These are phyloP conservation scores for Skeletonema tropicum DNA, from an alignment of 108 stramenopile genomes.

Conservation along the genomic window DNA sequence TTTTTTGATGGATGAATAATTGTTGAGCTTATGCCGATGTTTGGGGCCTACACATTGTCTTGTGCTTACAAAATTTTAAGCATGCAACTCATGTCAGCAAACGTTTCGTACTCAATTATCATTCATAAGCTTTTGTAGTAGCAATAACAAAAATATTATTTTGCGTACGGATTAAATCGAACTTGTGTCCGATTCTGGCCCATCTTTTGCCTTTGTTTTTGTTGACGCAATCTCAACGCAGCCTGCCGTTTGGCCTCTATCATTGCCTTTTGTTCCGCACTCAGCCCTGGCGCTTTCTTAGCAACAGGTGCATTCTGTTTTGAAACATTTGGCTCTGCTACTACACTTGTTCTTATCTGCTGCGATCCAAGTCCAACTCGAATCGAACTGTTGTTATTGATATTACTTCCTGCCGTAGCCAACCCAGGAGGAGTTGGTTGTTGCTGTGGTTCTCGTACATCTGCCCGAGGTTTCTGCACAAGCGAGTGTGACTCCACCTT, in stretches of 20 bases:
- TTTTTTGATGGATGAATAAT: too few relatives aligned
- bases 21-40: too few relatives aligned
- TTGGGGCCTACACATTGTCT: too few relatives aligned
- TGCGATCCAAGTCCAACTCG: conserved; percentile 14
- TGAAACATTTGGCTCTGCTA: neutral
- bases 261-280: conserved; percentile 49
- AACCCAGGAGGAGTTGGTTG: neutral
- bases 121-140: too few relatives aligned
- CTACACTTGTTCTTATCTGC: neutral
- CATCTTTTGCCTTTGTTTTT: conserved; percentile 10
- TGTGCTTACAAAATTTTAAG: too few relatives aligned
- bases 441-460: neutral
- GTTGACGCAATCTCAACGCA: conserved; percentile 46
- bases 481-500: neutral
- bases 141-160: conserved; percentile 4
- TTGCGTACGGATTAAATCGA: conserved; percentile 35
- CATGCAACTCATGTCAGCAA: too few relatives aligned
- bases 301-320: neutral
- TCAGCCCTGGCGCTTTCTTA: conserved; percentile 8
- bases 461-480: neutral
- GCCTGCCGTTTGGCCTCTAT: conserved; percentile 51
- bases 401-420: conserved; percentile 4
- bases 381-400: conserved; percentile 9
- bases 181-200: conserved; percentile 15
- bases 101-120: too few relatives aligned